Conservation (phyloP, 2,329 filamentous ascomycete species). For the Neopestalotiopsis rosae region DNA sequence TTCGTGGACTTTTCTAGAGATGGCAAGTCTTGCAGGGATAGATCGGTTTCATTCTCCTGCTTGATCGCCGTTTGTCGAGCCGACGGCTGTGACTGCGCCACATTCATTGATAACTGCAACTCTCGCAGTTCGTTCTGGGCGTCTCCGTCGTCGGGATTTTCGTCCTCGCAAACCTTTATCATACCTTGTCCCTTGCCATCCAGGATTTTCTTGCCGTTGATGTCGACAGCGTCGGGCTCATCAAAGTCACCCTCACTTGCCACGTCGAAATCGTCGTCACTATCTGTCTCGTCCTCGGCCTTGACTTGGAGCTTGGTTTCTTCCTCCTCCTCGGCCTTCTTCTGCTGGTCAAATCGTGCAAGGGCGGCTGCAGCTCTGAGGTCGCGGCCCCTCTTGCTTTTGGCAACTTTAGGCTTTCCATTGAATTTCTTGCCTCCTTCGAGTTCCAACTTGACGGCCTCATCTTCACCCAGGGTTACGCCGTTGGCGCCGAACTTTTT, state of each 20-base stretch:
- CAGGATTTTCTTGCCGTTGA: conserved; percentile 67
- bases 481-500: conserved; percentile 81
- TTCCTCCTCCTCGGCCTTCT: conserved; percentile 53
- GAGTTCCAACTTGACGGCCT: conserved; percentile 66
- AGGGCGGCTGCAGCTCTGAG: conserved; percentile 78
- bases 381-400: conserved; percentile 76
- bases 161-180: conserved; percentile 77
- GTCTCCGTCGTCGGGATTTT: conserved; percentile 61
- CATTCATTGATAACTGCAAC: conserved; percentile 45
- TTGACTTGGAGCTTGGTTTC: conserved; percentile 43
- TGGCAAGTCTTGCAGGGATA: conserved; percentile 3
- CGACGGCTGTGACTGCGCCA: background rate
- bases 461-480: conserved; percentile 71
- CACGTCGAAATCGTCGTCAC: conserved; percentile 44
- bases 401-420: conserved; percentile 75
- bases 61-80: background rate
- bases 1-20: background rate
- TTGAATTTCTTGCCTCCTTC: conserved; percentile 69
- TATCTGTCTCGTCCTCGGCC: conserved; percentile 36
- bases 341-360: conserved; percentile 70
- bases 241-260: conserved; percentile 48
- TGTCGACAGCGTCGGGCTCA: conserved; percentile 61
- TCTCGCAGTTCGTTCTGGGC: conserved; percentile 71
- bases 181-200: conserved; percentile 71
- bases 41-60: background rate